Base-by-base conservation (phyloP, 1,284 basidiomycete species). In the Cutaneotrichosporon mucoides region DNA sequence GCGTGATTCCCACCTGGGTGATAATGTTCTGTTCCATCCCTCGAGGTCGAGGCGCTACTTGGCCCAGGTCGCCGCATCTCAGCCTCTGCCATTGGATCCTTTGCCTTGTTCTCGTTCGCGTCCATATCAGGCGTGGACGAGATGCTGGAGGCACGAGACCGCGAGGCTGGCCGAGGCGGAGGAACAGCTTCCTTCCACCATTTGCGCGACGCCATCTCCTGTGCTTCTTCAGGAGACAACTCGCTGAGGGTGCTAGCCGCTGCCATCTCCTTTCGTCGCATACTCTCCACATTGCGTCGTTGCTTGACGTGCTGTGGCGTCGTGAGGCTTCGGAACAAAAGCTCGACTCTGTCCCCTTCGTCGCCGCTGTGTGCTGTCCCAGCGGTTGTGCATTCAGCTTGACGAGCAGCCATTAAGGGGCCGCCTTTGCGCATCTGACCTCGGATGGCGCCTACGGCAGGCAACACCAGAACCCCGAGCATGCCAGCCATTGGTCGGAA, bases 121-220 rank as follows among this genome's bases (percentile, higher is more conserved):
- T 24, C 24, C 24, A 24, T 24, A 24, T 24, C 24, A 24, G 24
- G 24, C 24, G 24, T 24, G 24, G 38, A 40, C 6, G 46, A n/a
- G 33, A 36, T n/a, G 34, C 34, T 48, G 10, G 34, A 33, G 5
- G 46, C 35, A 33, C 46, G 46, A 6, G 46, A 36, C 11, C 13
- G 34, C 7, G 33, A 33, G 24, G 16, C 24, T 6, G 46, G 46
- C 12, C 46, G 33, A n/a, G 46, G 46, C 6, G 46, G 34, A 9
- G 46, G 46, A 3, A 48, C n/a, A 8, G 46, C 46, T 12, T 48
- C 24, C 46, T 48, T 48, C 46, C 46, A 48, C 46, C 46, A 48
- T 24, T 34, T 12, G 12, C 46, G 46, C 6, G 5, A 8, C 33
- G 46, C 46, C 46, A 48, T 35, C 10, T 34, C 46, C 13, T 33